Base-by-base conservation (phyloP, 345 rosid genomes). In the Salix koriyanagi region DNA sequence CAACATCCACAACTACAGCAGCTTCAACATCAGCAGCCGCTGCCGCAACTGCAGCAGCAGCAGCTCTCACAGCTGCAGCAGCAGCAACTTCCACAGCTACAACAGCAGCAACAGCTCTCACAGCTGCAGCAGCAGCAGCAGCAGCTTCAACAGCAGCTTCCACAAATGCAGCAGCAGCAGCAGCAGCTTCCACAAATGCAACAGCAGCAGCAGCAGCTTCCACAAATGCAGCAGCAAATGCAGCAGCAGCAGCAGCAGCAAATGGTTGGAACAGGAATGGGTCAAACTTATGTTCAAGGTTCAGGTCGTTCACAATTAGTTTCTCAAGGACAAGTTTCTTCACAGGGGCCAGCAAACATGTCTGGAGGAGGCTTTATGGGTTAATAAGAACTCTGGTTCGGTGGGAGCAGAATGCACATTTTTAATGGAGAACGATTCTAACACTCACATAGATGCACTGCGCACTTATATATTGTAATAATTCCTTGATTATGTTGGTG, bases 231-330 rank as follows among this genome's bases (percentile, higher is more conserved):
- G 32, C 72, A 56, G 80, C 92, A 88, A 34, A 34, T 34, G 54
- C 84, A 71, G 5, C 80, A 34, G 1, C 81, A 66, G 36, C 79
- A 83, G 81, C 92, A 88, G 76, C 93, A 90, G 52, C 95, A 88
- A 86, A 88, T 91, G 89, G 91, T 85, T 46, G 96, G 94, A 64
- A 78, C 90, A 64, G 91, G 90, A 80, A 89, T 92, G 89, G 91
- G 88, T 79, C 91, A 90, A 84, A 81, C 87, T 70, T 92, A 91
- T 83, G 88, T 79, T 68, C 97, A 90, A 90, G 94, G 87, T 76
- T 86, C 97, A 16, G 86, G 86, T 30, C 82, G 90, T 25, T 77
- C 91, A 28, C 92, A 89, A 48, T 84, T 89, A 74, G 87, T 87
- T 74, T 69, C 95, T 72, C 93, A 91, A 72, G 89, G 86, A 48